Conservation (phyloP, 1,139 yeast species). For the Lodderomyces metapsilosis region DNA sequence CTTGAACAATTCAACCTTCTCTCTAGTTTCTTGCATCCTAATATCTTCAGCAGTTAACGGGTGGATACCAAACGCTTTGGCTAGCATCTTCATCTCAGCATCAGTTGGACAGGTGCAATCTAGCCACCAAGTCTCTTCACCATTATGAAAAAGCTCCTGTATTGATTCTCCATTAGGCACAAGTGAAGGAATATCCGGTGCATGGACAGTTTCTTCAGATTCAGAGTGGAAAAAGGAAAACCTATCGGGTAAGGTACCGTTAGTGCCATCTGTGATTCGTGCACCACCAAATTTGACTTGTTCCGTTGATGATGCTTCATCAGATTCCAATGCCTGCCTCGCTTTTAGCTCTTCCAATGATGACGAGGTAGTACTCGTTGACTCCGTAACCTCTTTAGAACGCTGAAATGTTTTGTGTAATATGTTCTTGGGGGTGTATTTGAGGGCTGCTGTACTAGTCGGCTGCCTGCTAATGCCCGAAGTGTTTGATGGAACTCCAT, state of each 20-base stretch:
- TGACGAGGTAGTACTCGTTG: conserved; percentile 8
- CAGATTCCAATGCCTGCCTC: conserved; percentile 31
- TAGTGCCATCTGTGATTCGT: conserved; percentile 12
- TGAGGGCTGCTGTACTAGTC: conserved; percentile 48
- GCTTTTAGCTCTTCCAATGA: conserved; percentile 25
- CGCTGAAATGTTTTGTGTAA: conserved; percentile 17
- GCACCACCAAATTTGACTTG: conserved; percentile 26
- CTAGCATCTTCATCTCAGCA: conserved; percentile 59
- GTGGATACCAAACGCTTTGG: conserved; percentile 77
- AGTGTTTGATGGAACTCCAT: conserved; percentile 17
- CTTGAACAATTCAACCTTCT: conserved; percentile 74
- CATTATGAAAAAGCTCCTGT: conserved; percentile 56
- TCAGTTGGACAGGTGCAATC: conserved; percentile 71
- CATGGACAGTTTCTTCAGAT: conserved; percentile 82
- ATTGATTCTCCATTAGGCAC: conserved; percentile 64
- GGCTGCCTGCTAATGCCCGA: conserved; percentile 4
- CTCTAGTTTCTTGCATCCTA: conserved; percentile 79
- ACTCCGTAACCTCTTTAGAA: conserved; percentile 11
- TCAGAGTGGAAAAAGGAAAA: conserved; percentile 82
- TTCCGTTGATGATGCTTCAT: conserved; percentile 19
- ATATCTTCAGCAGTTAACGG: conserved; percentile 84
- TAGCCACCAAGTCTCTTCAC: conserved; percentile 72
- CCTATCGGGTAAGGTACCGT: conserved; percentile 58
- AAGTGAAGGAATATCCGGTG: conserved; percentile 78
- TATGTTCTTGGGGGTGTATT: conserved; percentile 54